A percentile compares a stretch with the other conserved stretches of the same genome.
phyloP scores from a whole-genome alignment of 1,139 yeast species.

The Candida sp. region DNA sequence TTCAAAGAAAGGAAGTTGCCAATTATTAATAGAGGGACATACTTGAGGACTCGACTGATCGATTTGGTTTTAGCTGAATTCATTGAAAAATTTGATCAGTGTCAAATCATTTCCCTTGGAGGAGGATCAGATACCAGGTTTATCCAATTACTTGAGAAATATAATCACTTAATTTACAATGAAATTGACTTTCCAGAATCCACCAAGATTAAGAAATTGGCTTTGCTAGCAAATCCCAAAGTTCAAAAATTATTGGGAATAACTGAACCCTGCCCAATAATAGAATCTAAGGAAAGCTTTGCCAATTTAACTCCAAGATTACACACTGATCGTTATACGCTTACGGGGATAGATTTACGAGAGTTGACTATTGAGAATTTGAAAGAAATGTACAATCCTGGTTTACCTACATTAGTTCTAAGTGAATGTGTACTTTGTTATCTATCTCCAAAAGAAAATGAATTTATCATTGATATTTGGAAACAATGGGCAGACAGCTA shows the following conservation, averaged over 20 bases:
- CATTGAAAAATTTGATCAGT: conserved; percentile 24
- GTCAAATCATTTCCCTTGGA: conserved; percentile 80
- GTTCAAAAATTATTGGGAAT: conserved; percentile 18
- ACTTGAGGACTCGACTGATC: conserved; percentile 65
- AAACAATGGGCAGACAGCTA: conserved; percentile 12
- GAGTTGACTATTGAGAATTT: conserved; percentile 10
- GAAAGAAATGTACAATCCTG: conserved; percentile 21
- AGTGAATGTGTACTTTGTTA: conserved; percentile 94
- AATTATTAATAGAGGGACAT: conserved; percentile 80
- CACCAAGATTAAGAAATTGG: conserved; percentile 54
- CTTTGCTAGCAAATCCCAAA: conserved; percentile 34
- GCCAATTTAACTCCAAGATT: conserved; percentile 23
- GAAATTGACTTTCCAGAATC: conserved; percentile 79
- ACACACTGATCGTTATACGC: conserved; percentile 46
- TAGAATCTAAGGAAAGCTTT: conserved; percentile 22
- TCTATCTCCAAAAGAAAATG: conserved; percentile 56
- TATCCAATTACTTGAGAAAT: conserved; percentile 41
- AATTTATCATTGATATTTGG: conserved; percentile 46
- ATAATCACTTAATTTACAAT: conserved; percentile 33
- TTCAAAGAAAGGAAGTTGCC: conserved; percentile 61
- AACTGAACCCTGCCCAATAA: conserved; percentile 8
- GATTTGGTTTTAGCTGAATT: conserved; percentile 53
- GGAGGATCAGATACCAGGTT: conserved; percentile 96
- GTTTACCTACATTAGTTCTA: conserved; percentile 64
- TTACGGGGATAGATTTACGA: conserved; percentile 58